Base-by-base conservation (phyloP, 1,284 basidiomycete species). In the Kwoniella shivajii region DNA sequence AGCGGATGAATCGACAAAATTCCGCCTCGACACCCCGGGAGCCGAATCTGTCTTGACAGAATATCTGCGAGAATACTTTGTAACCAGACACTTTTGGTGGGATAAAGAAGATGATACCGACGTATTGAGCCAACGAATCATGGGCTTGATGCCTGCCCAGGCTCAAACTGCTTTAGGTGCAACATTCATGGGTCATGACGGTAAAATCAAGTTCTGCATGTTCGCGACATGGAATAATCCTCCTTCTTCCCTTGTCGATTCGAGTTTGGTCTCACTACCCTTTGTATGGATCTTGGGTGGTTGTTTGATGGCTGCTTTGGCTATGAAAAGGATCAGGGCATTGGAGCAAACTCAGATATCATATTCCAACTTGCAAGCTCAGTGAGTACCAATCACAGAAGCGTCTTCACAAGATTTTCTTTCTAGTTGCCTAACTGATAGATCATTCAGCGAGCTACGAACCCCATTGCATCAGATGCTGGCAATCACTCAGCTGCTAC, bases 391-490 rank as follows among this genome's bases (percentile, higher is more conserved):
- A n/a, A 3, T 13, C n/a, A 1, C 26, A 18, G 9, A 16, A 13
- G 33, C 13, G 18, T 38, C 3, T 13, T 27, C n/a, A n/a, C n/a
- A n/a, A n/a, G 18, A 5, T 29, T 18, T 27, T 36, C n/a, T 31
- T 22, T 24, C 41, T 6, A 6, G n/a, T n/a, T n/a, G n/a, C n/a
- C n/a, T n/a, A n/a, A n/a, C 36, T 50, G 14, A 39, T 24, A 5
- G 37, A 26, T 41, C 42, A 18, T 16, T n/a, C 29, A 71, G 69
- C 60, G 74, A 77, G 50, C 59, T 77, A 20, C 68, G 75, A 1
- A 77, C 75, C 4, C 75, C 75, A 0, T 56, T 75, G 10, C 75
- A 77, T 60, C 75, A 77, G 54, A 74, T 77, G n/a, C 57, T 75
- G 6, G 73, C 72, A 9, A 72, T 77, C 46, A 74, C 75, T 4